phyloP scores from a whole-genome alignment of 345 rosid genomes.

The Melastoma malabathricum region DNA sequence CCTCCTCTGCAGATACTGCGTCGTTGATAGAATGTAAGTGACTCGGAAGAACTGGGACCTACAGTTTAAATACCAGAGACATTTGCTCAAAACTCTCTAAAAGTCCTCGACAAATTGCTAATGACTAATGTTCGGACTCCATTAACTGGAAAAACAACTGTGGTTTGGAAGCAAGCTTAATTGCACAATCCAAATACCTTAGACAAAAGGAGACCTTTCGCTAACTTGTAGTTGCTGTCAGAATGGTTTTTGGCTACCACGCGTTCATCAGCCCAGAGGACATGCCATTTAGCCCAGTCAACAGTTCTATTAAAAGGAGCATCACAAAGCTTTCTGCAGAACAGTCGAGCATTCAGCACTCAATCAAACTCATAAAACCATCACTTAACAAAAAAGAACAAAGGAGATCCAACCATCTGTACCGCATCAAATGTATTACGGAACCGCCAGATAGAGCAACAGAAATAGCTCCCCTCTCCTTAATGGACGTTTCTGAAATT shows the following conservation, averaged over 20 bases:
- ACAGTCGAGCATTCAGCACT: neutral
- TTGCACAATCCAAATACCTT: conserved; percentile 32
- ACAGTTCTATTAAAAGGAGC: conserved; percentile 75
- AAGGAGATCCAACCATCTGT: conserved; percentile 11
- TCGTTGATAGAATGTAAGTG: conserved; percentile 77
- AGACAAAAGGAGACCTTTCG: conserved; percentile 54
- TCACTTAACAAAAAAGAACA: conserved; percentile 7
- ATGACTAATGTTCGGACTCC: too few relatives aligned
- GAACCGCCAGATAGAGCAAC: conserved; percentile 85
- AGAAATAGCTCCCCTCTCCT: conserved; percentile 71
- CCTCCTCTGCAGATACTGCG: conserved; percentile 66
- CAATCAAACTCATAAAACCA: conserved; percentile 13
- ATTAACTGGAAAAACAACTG: too few relatives aligned
- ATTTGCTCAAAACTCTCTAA: neutral
- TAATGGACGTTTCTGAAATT: conserved; percentile 67
- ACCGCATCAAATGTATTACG: conserved; percentile 69
- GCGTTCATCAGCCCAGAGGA: conserved; percentile 82
- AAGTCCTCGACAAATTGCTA: neutral
- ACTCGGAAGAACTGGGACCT: conserved; percentile 70
- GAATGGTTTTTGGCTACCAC: conserved; percentile 67
- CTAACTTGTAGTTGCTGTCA: conserved; percentile 84
- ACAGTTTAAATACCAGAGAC: conserved; percentile 6
- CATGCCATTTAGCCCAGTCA: conserved; percentile 80
- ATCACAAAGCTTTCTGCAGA: conserved; percentile 61
- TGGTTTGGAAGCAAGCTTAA: too few relatives aligned